Evolutionary conservation across 306 rosid genomes (phyloP), one percentile per base, ranked within the genome.

Genomic region (Lotus japonicus): DNA sequence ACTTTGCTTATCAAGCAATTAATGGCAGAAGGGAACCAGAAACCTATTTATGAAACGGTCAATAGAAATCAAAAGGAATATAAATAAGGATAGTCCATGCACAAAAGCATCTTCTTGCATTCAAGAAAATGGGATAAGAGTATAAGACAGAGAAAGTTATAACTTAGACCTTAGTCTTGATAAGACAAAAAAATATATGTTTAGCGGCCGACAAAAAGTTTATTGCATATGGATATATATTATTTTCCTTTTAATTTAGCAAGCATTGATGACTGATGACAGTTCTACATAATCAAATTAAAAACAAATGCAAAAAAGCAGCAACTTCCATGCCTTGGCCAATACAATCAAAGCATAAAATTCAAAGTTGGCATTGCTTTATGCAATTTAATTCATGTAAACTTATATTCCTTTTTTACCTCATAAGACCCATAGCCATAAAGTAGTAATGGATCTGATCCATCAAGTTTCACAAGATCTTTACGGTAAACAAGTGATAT

Each of bases 371-470:
- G 54, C 58, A 44, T 31, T 67, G 14, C 36, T 35, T 49, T 43
- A 62, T 10, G 49, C 49, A 79, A 73, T 57, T 64, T 17, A 66
- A 51, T 80, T 49, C 7, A 28, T 14, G 39, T 15, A 41, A 45
- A 38, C 7, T 12, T 56, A 39, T 49, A 35, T 15, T 58, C 44
- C 33, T 46, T 46, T 77, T 44, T 66, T 90, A 89, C 98, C 98
- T 92, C 97, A 66, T 92, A 92, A 15, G 98, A 92, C 23, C 98
- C 98, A 51, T 92, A 92, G 77, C 98, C 98, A 58, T 92, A 86
- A 68, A 92, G 98, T 55, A 90, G 86, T 63, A 90, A 81, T 38
- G 98, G 94, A 76, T 90, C 92, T 41, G 90, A 86, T 51, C 98
- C 98, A 80, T 92, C 96, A 62, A 92, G 90, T 79, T 88, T 86